Base-by-base conservation (phyloP, 116 monocot species). In the Papilionanthe hybrid region DNA sequence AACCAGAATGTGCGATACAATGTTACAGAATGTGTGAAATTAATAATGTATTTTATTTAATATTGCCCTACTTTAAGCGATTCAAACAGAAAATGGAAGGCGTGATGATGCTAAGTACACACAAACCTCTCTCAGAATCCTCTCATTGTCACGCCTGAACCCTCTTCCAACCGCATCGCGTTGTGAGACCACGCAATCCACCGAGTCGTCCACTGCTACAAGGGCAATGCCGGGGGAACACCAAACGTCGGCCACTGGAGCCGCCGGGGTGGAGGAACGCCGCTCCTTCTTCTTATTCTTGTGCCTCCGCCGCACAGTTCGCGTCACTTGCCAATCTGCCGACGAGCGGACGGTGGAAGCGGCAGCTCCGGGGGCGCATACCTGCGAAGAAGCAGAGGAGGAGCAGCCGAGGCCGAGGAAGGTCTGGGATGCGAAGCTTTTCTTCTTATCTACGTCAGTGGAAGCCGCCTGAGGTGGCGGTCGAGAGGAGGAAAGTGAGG, bases 81-180 rank as follows among this genome's bases (percentile, higher is more conserved):
- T 50, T 50, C 15, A 15, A 50, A 13, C 53, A 50, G 15, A 50
- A 50, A 50, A 50, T 4, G 15, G 53, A 50, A 15, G 53, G 0
- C 12, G 53, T 50, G 53, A 4, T 3, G 15, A 50, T 15, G 29
- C 28, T 8, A 71, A 32, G 32, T 3, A 32, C 32, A 32, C 32
- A 32, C 32, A 32, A 32, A 37, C 71, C 71, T 71, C 71, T 18
- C 71, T 71, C 71, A 18, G 11, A 32, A 17, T 13, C 32, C 71
- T 71, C 30, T 71, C 71, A 1, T 12, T 12, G 71, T 71, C 71
- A 3, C 10, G 28, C 30, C 71, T 71, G 28, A 5, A 23, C 1
- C 71, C 71, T 71, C 71, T 71, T 30, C 71, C 71, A 17, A 71
- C 71, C 37, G 37, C 13, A 15, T 71, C 71, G 71, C 71, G 71